These are phyloP conservation scores for Perkinsela sp. DNA, from an alignment of 208 protist genomes.

Conservation along the genomic window DNA sequence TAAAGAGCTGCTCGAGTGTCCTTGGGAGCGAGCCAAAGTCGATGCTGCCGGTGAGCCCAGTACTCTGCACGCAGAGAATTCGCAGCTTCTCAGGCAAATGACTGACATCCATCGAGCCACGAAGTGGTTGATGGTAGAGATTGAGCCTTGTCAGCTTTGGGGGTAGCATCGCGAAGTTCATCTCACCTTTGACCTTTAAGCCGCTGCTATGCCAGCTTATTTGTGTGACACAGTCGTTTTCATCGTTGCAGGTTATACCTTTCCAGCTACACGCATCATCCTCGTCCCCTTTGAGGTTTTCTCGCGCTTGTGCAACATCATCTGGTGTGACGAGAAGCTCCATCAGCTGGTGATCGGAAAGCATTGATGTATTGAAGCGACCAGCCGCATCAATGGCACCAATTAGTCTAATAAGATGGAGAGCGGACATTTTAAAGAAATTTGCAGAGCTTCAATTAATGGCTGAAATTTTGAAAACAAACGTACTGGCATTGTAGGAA, in stretches of 20 bases:
- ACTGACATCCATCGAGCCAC: not conserved
- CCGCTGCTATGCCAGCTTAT: not conserved
- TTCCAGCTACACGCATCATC: not conserved
- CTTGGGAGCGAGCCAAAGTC: no score
- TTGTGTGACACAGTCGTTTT: not conserved
- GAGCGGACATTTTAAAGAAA: no score
- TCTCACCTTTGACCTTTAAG: not conserved
- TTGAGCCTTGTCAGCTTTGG: not conserved
- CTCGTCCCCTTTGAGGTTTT: not conserved
- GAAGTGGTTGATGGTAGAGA: not conserved
- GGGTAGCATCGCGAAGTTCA: not conserved
- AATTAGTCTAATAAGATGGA: no score
- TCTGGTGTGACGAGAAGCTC: no score
- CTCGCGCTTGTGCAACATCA: no score
- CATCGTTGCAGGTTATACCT: not conserved
- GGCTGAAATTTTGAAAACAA: no score
- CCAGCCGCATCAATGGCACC: no score
- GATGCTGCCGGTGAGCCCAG: not conserved
- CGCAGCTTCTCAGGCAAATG: not conserved
- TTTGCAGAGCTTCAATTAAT: no score
- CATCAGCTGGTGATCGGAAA: no score
- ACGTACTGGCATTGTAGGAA: no score
- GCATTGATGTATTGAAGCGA: no score
- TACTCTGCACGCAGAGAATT: not conserved
- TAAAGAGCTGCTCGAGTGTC: no score